Conservation (phyloP, 2,329 filamentous ascomycete genomes). For the Dothidotthia symphoricarpi region DNA sequence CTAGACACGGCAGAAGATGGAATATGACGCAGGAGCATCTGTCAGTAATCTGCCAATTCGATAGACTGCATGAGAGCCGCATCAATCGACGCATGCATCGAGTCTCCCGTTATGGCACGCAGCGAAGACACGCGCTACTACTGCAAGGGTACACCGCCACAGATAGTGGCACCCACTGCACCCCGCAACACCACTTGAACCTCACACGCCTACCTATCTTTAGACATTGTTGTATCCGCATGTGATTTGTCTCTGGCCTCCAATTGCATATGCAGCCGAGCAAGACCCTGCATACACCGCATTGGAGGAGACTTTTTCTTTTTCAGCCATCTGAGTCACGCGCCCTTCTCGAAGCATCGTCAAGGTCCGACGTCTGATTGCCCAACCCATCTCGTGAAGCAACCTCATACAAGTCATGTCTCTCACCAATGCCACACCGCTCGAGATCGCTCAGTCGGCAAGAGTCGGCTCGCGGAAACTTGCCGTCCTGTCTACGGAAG, state of each 20-base stretch:
- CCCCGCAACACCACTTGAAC: conserved; percentile 27
- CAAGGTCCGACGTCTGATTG: conserved; percentile 18
- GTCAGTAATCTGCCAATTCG: no score
- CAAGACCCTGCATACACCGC: conserved; percentile 22
- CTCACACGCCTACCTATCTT: conserved; percentile 25
- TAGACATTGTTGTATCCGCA: conserved; percentile 16
- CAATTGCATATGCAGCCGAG: conserved; percentile 16
- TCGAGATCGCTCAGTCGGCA: conserved; percentile 73
- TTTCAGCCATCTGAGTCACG: conserved; percentile 27
- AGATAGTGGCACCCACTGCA: no score
- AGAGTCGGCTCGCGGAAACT: conserved; percentile 79
- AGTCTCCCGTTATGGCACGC: neutral
- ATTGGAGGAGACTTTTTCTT: conserved; percentile 10
- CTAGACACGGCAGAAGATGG: conserved; percentile 1
- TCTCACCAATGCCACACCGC: conserved; percentile 78
- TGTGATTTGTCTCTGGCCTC: conserved; percentile 7
- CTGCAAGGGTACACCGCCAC: neutral
- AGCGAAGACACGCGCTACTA: conserved; percentile 8
- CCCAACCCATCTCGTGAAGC: conserved; percentile 9
- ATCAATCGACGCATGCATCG: neutral
- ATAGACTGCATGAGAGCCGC: no score
- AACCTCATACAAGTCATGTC: conserved; percentile 58
- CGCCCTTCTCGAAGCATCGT: conserved; percentile 11
- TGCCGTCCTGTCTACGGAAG: conserved; percentile 70
- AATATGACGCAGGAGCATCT: conserved; percentile 2